These are phyloP conservation scores for Kodamaea fukazawae DNA, from an alignment of 805 yeast species.

Conservation along the genomic window DNA sequence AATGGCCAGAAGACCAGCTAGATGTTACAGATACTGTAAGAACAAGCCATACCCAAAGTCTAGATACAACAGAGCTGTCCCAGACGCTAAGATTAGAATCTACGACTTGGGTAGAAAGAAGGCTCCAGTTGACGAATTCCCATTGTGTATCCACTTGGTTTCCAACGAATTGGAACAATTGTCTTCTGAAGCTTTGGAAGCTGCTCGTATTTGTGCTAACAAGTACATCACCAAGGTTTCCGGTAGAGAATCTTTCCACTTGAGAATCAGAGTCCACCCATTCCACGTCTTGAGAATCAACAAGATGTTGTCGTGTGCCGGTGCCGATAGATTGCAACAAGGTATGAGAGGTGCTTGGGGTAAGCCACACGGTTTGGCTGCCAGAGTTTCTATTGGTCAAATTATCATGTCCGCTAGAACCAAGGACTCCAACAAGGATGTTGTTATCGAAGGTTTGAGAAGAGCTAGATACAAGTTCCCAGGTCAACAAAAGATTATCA, in stretches of 20 bases:
- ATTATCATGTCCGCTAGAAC: conserved; percentile 97
- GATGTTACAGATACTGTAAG: conserved; percentile 99
- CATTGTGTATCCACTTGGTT: conserved; percentile 98
- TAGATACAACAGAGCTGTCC: conserved; percentile 99
- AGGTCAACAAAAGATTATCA: conserved; percentile 99
- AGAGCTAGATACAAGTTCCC: conserved; percentile 99
- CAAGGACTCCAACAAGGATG: conserved; percentile 96
- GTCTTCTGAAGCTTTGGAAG: conserved; percentile 99
- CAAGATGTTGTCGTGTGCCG: conserved; percentile 99
- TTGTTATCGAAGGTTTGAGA: conserved; percentile 98
- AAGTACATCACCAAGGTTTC: conserved; percentile 96
- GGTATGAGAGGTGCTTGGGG: conserved; percentile 99
- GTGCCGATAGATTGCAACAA: conserved; percentile 99
- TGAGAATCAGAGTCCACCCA: conserved; percentile 99
- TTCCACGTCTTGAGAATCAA: conserved; percentile 99
- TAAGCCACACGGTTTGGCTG: conserved; percentile 99
- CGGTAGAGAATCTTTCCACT: conserved; percentile 99
- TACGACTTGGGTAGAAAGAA: conserved; percentile 99
- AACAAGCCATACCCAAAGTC: conserved; percentile 99
- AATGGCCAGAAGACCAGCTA: conserved; percentile 99
- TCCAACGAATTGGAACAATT: conserved; percentile 99
- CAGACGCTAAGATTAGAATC: conserved; percentile 99
- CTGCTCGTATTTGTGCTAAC: conserved; percentile 99
- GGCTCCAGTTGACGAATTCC: conserved; percentile 99
- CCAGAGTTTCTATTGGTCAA: conserved; percentile 98